Evolutionary conservation across 139 green algal species (phyloP), one percentile per base, ranked within the genome.

Genomic region (Picochlorum sp.): DNA sequence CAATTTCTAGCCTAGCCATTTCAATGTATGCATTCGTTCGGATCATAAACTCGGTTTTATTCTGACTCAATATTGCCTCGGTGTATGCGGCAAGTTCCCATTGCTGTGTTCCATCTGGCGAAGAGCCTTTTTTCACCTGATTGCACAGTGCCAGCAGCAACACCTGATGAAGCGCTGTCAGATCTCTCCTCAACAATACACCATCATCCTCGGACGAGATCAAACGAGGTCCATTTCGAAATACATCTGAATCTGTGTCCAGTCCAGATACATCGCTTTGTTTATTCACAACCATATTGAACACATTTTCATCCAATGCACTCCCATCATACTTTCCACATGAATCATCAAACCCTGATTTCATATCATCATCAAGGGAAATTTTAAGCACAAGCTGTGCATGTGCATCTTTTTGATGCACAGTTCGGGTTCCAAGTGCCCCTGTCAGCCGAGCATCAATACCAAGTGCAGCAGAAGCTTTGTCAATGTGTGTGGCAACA

Each of bases 371-470:
- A 9, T 18, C 58, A 28, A 57, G 18, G 20, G 58, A 13, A n/a
- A 78, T 57, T 31, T n/a, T 14, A 9, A 85, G 67, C 38, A 94
- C 69, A 52, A 94, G 77, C 77, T 95, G 86, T 37, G 85, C 86
- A 70, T 91, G 90, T 31, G 86, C 61, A 51, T 95, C 87, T 31
- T 76, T 10, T 72, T 96, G 90, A 74, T 96, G 88, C 30, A 78
- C 81, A 8, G 90, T 96, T 45, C 90, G 79, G 47, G 77, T 72
- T 20, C 90, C 90, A 71, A 96, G 71, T 15, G 78, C 85, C 9
- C 89, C 89, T 68, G 71, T 72, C 11, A 89, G 61, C 49, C 75
- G 31, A 23, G 83, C 67, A 44, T 72, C 14, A 26, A 91, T 38
- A 21, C n/a, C n/a, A 26, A 21, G 18, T 26, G 18, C 16, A 54